Base-by-base conservation (phyloP, 2,329 filamentous ascomycete species). In the Ascochyta viciae-villosae region DNA sequence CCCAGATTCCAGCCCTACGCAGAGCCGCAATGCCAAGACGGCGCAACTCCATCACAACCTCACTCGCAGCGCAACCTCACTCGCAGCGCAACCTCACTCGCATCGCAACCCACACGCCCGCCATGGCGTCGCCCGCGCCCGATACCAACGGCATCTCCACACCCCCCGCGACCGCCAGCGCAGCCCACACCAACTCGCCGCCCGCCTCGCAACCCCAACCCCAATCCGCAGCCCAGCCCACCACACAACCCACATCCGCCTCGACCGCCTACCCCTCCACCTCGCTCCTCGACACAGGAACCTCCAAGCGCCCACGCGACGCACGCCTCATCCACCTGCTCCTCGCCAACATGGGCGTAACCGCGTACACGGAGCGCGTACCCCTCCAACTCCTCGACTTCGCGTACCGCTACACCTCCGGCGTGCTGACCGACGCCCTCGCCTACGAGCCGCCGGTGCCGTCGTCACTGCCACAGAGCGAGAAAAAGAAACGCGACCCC, bases 361-460 rank as follows among this genome's bases (percentile, higher is more conserved):
- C 88, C 4, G 83, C 88, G 37, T 95, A 92, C 81, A 90, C 94
- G 74, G 86, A 89, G 74, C 90, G 91, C 68, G 90, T 95, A 1
- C 91, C 91, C 0, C 84, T 94, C 0, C 87, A 93, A 55, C 87
- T 95, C 44, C 87, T 95, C 73, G 91, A 95, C 63, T 94, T 94
- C 72, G 89, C 91, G 44, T 95, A 95, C 82, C 87, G 91, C 34
- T 90, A 92, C 81, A 91, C 89, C 9, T 87, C 86, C 1, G 83
- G 85, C 54, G 82, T 93, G 33, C 85, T 93, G 19, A 86, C 81
- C 63, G 89, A 92, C 77, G 88, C 74, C 6, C 58, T 75, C 1
- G 60, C 63, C 3, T 74, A 76, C 66, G 71, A 74, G 43, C 71
- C 70, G 0, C 70, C 71, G 0, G 16, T 62, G 0, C 64, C 62